Evolutionary conservation across 352 stramenopile genomes (phyloP).

Genomic region (Globisporangium nunn): DNA sequence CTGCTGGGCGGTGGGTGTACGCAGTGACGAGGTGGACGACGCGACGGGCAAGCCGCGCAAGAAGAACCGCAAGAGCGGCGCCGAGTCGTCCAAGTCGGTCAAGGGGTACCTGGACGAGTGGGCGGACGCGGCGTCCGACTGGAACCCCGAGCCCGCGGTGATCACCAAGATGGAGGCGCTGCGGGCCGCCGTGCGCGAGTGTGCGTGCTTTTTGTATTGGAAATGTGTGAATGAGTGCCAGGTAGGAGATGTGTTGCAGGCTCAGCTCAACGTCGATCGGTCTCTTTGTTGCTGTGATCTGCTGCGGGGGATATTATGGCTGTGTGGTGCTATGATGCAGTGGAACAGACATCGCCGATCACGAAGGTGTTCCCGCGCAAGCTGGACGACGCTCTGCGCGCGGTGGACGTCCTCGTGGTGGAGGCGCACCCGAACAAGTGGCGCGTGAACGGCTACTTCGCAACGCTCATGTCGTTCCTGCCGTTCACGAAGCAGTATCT

Average conservation of each 20-base stretch:
- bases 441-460: slow-evolving; percentile 86
- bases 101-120: slow-evolving; percentile 61
- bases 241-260: neutral
- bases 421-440: slow-evolving; percentile 83
- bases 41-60: slow-evolving; percentile 15
- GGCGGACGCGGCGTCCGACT: slow-evolving; percentile 62
- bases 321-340: slow-evolving; percentile 9
- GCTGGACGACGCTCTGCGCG: slow-evolving; percentile 71
- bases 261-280: neutral
- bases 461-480: slow-evolving; percentile 82
- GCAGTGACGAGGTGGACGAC: slow-evolving; percentile 10
- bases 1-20: neutral
- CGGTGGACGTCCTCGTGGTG: slow-evolving; percentile 74
- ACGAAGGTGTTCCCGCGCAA: slow-evolving; percentile 78
- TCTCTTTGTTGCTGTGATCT: neutral
- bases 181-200: slow-evolving; percentile 48
- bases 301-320: neutral
- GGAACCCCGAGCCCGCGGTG: slow-evolving; percentile 49
- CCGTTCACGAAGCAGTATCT: slow-evolving; percentile 86
- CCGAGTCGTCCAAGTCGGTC: slow-evolving; percentile 38
- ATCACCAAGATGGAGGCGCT: slow-evolving; percentile 48
- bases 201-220: slow-evolving; percentile 23
- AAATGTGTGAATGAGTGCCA: too few relatives aligned
- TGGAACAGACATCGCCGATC: slow-evolving; percentile 48
- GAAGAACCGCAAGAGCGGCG: slow-evolving; percentile 33